Evolutionary conservation across 345 rosid genomes (phyloP).

Genomic region (Trapa incisa): DNA sequence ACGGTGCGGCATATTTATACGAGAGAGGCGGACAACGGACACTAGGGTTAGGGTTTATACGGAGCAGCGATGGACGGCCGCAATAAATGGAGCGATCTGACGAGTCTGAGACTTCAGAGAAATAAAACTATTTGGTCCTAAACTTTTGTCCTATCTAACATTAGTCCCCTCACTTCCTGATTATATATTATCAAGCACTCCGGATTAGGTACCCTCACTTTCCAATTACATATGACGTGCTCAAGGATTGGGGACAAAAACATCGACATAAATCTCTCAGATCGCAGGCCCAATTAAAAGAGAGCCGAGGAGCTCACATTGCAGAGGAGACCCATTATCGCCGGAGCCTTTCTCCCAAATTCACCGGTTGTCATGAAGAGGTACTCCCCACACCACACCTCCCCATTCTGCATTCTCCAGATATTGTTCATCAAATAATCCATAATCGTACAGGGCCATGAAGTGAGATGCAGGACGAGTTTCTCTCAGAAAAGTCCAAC

Average conservation of each 20-base stretch:
- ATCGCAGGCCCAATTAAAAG: not conserved
- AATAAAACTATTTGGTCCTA: not conserved
- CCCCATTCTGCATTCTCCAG: not conserved
- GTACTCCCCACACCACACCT: not conserved
- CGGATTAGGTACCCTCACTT: not conserved
- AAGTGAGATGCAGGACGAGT: too few species aligned
- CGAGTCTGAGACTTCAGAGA: too few species aligned
- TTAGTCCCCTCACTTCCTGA: not conserved
- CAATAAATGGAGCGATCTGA: too few species aligned
- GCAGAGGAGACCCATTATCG: slow-evolving; percentile 57
- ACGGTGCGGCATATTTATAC: slow-evolving; percentile 2
- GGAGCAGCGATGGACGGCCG: not conserved
- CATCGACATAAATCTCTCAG: too few species aligned
- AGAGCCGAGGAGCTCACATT: not conserved
- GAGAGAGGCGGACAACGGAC: not conserved
- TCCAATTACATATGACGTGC: too few species aligned
- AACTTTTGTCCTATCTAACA: not conserved
- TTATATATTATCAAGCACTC: not conserved
- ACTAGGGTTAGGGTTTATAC: slow-evolving; percentile 12
- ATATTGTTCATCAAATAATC: too few species aligned
- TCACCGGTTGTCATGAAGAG: not conserved
- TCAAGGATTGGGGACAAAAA: too few species aligned
- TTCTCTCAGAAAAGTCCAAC: too few species aligned
- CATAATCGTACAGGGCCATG: too few species aligned
- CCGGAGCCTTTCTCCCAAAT: not conserved